A percentile compares a stretch with the other conserved stretches of the same genome.
phyloP scores from a whole-genome alignment of 805 yeast genomes.

The Yarrowia sp. region DNA sequence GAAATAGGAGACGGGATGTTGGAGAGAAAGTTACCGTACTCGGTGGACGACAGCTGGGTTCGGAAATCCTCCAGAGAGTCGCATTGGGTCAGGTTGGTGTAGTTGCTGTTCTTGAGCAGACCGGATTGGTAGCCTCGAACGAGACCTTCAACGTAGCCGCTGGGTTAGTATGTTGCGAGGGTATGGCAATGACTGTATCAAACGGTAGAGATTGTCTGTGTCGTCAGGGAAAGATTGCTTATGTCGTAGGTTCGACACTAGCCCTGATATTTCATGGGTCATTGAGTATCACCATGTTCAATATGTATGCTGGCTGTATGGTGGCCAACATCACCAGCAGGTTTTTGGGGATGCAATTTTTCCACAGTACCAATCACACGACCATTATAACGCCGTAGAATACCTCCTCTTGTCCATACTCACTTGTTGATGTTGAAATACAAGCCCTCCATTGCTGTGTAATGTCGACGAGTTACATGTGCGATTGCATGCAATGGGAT shows the following conservation, averaged over 20 bases:
- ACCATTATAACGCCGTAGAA: background rate
- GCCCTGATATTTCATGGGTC: no score
- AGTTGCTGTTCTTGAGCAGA: constrained; percentile 71
- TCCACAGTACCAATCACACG: no score
- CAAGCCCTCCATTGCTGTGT: constrained; percentile 76
- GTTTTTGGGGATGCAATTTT: no score
- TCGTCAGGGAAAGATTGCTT: background rate
- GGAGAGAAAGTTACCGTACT: constrained; percentile 86
- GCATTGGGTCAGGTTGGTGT: constrained; percentile 91
- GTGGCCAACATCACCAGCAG: no score
- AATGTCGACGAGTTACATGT: constrained; percentile 23
- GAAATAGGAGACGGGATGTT: constrained; percentile 80
- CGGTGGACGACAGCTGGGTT: constrained; percentile 91
- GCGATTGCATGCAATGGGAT: constrained; percentile 13
- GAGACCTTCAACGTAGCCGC: constrained; percentile 90
- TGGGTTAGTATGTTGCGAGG: constrained; percentile 24
- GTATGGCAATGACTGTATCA: background rate
- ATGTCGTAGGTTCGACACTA: no score
- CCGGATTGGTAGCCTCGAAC: constrained; percentile 94
- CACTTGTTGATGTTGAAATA: constrained; percentile 78
- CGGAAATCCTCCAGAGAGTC: constrained; percentile 92
- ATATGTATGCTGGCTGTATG: no score
- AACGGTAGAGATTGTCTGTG: background rate
- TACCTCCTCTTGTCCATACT: constrained; percentile 25
- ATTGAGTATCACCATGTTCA: no score